A percentile compares a stretch with the other conserved stretches of the same genome.
Evolutionary conservation across 257 asterid genomes (phyloP).

Genomic region (Plectranthus barbatus): DNA sequence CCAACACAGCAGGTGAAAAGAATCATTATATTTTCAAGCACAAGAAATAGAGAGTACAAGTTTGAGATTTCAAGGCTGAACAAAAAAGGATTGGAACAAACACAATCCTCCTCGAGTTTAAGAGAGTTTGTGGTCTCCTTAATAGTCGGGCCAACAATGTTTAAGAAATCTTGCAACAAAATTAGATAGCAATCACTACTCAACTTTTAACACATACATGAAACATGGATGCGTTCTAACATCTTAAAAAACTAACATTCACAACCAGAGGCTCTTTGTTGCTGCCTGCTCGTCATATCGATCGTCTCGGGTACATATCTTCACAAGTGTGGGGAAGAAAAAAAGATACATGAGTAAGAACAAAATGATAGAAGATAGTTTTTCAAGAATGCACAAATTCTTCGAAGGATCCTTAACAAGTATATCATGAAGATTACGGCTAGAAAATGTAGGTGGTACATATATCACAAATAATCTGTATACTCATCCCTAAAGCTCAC

Average conservation of each 20-base stretch:
- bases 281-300: slow-evolving; percentile 52
- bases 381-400: neutral
- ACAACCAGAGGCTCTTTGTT: slow-evolving; percentile 59
- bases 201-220: neutral
- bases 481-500: neutral
- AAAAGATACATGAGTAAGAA: neutral
- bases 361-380: neutral
- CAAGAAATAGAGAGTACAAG: too few species aligned
- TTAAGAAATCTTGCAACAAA: neutral
- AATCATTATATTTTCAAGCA: too few species aligned
- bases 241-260: slow-evolving; percentile 30
- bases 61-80: too few species aligned
- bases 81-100: too few species aligned
- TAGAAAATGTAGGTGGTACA: neutral
- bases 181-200: neutral
- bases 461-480: neutral
- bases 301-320: slow-evolving; percentile 31
- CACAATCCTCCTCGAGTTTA: too few species aligned
- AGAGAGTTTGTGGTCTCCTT: too few species aligned
- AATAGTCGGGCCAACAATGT: neutral
- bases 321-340: neutral
- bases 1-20: too few species aligned
- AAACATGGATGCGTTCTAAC: neutral
- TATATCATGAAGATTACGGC: neutral
- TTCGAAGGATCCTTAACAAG: neutral